Evolutionary conservation across 2,329 filamentous ascomycete genomes (phyloP), one percentile per base, ranked within the genome.

Genomic region (Cladosporium sp.): DNA sequence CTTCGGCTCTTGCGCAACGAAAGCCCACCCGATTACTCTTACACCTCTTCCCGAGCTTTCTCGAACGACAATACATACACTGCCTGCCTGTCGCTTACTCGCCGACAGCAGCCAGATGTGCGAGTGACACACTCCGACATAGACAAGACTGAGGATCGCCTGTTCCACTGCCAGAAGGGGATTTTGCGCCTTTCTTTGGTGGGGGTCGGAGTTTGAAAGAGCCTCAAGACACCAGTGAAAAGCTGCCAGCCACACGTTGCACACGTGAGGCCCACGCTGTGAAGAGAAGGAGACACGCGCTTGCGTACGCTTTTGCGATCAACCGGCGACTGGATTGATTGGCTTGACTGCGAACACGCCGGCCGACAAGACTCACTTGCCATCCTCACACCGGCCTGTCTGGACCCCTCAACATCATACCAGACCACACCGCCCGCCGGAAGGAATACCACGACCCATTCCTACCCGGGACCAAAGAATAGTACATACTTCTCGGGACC

Each of bases 401-500:
- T 46, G 39, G 39, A 46, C n/a, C 39, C 10, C 39, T 21, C 39
- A 46, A 23, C 39, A n/a, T 46, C 39, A 46, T 21, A 46, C 39
- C 39, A 18, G 54, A 39, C 54, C 4, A 58, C 56, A 58, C 56
- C 56, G 56, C 56, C 30, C 14, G 36, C 56, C 56, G 56, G 25
- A 58, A 57, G 51, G 8, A 30, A n/a, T 13, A n/a, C 5, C 36
- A n/a, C 36, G 18, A 43, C 36, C 14, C 36, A n/a, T n/a, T 16
- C 5, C n/a, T n/a, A 16, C 30, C 16, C 14, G 4, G 26, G 23
- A 53, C 49, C n/a, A 28, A 18, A 28, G 3, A 5, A 53, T 26
- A 53, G 16, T 30, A 28, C 49, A 53, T 25, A 18, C 14, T 53
- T 77, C n/a, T n/a, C n/a, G n/a, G 77, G 36, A 70, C 23, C 14